Conservation (phyloP, 1,284 basidiomycete genomes). For the Inonotus obliquus region DNA sequence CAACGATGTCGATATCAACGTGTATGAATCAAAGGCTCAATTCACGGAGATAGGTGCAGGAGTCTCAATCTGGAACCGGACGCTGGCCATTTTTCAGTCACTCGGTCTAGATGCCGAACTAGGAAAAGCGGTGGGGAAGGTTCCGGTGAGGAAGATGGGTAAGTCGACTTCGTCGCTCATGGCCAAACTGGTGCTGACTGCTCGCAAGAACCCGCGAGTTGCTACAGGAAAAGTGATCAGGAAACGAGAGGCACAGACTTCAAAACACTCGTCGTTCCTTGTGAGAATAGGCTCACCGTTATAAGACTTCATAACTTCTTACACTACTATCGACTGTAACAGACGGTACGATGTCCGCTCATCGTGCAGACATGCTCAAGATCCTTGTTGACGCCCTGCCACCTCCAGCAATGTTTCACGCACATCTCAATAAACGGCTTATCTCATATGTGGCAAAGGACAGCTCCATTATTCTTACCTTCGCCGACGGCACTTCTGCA, state of each 20-base stretch:
- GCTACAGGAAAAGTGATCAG: constrained; percentile 28
- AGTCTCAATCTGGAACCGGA: constrained; percentile 36
- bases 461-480: constrained; percentile 27
- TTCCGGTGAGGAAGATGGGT: constrained; percentile 13
- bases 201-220: constrained; percentile 7
- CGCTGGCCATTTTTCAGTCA: constrained; percentile 33
- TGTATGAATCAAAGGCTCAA: constrained; percentile 34
- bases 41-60: constrained; percentile 34
- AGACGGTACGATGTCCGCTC: constrained; percentile 31
- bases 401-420: constrained; percentile 22
- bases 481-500: constrained; percentile 34
- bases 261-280: constrained; percentile 27
- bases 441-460: constrained; percentile 21
- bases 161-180: constrained; percentile 9
- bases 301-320: not conserved
- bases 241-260: constrained; percentile 25
- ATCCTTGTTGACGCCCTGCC: constrained; percentile 30
- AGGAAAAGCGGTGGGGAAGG: constrained; percentile 23
- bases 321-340: not conserved
- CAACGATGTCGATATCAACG: constrained; percentile 27
- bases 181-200: constrained; percentile 13
- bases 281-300: constrained; percentile 16
- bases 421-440: constrained; percentile 33
- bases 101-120: constrained; percentile 33
- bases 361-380: constrained; percentile 31